Conservation (phyloP, 345 rosid species). For the Arabis alpina region DNA sequence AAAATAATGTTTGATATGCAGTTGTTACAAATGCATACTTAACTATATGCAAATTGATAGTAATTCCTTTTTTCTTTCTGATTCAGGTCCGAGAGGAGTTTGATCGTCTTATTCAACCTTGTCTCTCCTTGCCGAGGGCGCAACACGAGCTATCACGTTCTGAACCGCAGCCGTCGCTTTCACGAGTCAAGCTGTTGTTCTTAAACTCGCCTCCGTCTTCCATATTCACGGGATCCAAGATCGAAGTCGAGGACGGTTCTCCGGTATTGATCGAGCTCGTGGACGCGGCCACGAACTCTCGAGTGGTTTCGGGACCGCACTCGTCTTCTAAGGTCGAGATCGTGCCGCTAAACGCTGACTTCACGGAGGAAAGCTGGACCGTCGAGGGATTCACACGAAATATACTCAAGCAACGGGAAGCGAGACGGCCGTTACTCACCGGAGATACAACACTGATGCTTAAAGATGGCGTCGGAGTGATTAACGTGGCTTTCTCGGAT, state of each 20-base stretch:
- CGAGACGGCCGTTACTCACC: slow-evolving; percentile 67
- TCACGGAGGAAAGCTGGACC: slow-evolving; percentile 59
- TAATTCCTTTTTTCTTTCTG: not conserved
- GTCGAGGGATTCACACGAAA: slow-evolving; percentile 48
- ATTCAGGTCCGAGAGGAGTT: slow-evolving; percentile 59
- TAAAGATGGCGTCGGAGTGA: slow-evolving; percentile 52
- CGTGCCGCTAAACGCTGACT: slow-evolving; percentile 67
- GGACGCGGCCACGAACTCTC: slow-evolving; percentile 47
- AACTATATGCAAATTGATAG: not conserved
- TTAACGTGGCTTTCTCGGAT: slow-evolving; percentile 68
- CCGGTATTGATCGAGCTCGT: slow-evolving; percentile 51
- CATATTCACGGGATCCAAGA: slow-evolving; percentile 63
- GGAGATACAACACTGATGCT: slow-evolving; percentile 60
- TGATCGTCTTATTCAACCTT: slow-evolving; percentile 34
- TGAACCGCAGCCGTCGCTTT: slow-evolving; percentile 38
- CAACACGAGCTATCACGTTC: slow-evolving; percentile 43
- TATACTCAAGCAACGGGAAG: slow-evolving; percentile 63
- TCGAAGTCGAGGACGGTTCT: slow-evolving; percentile 53
- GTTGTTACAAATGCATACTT: not conserved
- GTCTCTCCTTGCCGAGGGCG: slow-evolving; percentile 5
- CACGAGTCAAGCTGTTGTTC: slow-evolving; percentile 53
- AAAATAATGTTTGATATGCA: not conserved
- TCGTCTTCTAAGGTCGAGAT: slow-evolving; percentile 63
- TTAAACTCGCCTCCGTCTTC: slow-evolving; percentile 42
- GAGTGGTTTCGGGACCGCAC: slow-evolving; percentile 49